Conservation (phyloP, 192 early-diverging fungal genomes). For the Backusella parvicylindrica region DNA sequence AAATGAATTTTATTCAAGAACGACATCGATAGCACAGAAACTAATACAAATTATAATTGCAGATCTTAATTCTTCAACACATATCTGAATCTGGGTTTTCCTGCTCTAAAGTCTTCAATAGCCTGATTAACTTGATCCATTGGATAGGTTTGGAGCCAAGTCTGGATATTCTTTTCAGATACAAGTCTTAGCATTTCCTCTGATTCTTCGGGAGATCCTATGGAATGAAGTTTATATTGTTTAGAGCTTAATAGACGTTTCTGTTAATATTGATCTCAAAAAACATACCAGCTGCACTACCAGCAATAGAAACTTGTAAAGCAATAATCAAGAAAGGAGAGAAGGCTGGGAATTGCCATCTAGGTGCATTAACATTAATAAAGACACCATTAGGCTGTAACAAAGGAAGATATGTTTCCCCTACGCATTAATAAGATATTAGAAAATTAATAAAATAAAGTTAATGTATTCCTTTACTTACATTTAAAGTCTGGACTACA, state of each 20-base stretch:
- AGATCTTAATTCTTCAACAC: constrained; percentile 64
- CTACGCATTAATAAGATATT: no score
- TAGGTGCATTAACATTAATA: background rate
- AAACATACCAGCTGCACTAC: constrained; percentile 59
- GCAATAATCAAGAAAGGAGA: constrained; percentile 43
- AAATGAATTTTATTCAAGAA: no score
- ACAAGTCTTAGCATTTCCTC: constrained; percentile 59
- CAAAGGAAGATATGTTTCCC: background rate
- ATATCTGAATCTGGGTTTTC: constrained; percentile 64
- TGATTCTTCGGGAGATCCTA: constrained; percentile 49
- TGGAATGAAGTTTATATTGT: constrained; percentile 15
- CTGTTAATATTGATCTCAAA: no score
- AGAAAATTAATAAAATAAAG: no score
- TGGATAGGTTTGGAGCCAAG: constrained; percentile 49
- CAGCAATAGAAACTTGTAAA: constrained; percentile 47
- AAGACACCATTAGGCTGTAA: background rate
- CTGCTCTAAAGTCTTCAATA: constrained; percentile 54
- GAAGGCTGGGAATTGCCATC: background rate
- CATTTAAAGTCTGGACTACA: background rate
- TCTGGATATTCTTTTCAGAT: constrained; percentile 48
- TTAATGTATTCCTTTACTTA: no score
- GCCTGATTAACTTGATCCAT: constrained; percentile 64
- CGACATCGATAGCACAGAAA: no score
- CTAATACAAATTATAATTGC: background rate
- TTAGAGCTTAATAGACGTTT: no score